phyloP scores from a whole-genome alignment of 768 basidiomycete genomes.

The Pleurotus tuber-regium region DNA sequence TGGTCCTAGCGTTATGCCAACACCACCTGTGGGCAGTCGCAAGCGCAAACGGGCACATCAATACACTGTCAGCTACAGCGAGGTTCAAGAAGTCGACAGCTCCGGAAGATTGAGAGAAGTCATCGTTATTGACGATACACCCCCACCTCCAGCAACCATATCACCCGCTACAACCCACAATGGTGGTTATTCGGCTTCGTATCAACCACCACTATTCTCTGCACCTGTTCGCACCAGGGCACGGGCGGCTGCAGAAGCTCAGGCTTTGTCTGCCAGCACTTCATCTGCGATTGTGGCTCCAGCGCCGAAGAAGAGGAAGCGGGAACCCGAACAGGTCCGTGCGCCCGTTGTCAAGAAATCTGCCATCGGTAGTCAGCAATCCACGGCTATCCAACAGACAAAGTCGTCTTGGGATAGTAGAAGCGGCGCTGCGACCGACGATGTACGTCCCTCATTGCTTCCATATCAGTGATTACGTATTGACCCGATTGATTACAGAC shows the following conservation, averaged over 20 bases:
- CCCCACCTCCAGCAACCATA: conserved; percentile 69
- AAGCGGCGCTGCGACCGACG: conserved; percentile 61
- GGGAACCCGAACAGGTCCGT: conserved; percentile 76
- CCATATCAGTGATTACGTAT: conserved; percentile 21
- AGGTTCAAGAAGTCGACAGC: conserved; percentile 83
- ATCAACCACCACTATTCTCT: conserved; percentile 73
- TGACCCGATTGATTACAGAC: conserved; percentile 39
- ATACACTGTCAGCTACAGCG: conserved; percentile 82
- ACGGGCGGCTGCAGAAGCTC: conserved; percentile 82
- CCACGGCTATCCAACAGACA: conserved; percentile 45
- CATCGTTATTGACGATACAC: conserved; percentile 92
- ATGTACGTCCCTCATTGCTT: conserved; percentile 47
- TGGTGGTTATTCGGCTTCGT: conserved; percentile 71
- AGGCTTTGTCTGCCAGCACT: conserved; percentile 68
- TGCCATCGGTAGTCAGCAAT: conserved; percentile 45
- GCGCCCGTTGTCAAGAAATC: conserved; percentile 65
- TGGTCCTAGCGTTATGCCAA: conserved; percentile 66
- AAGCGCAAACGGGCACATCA: conserved; percentile 83
- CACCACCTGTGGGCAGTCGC: conserved; percentile 69
- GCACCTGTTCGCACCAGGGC: conserved; percentile 83
- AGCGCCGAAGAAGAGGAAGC: conserved; percentile 80
- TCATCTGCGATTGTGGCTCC: conserved; percentile 63
- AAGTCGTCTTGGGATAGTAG: conserved; percentile 65
- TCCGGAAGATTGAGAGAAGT: conserved; percentile 78
- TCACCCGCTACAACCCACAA: conserved; percentile 74